Evolutionary conservation across 2,329 filamentous ascomycete species (phyloP).

Genomic region (Alternaria arborescens): DNA sequence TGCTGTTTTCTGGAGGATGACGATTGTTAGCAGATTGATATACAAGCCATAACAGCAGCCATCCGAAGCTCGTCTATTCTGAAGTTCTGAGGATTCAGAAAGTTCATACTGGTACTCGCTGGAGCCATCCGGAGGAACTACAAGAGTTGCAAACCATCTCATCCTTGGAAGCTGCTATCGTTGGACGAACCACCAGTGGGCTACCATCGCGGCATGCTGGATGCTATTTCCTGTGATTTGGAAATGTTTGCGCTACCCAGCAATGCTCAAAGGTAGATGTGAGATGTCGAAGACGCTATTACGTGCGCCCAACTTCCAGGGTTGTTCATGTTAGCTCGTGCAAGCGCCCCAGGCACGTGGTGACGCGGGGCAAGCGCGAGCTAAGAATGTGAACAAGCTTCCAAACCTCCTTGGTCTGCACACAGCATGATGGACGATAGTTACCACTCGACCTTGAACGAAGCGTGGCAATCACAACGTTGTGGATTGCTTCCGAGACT

Average conservation of each 20-base stretch:
- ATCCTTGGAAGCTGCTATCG: neutral
- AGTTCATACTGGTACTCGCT: neutral
- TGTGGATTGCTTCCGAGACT: neutral
- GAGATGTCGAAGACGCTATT: neutral
- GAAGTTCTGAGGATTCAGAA: neutral
- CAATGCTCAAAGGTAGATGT: neutral
- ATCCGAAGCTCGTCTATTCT: neutral
- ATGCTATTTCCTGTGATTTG: neutral
- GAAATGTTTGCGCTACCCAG: neutral
- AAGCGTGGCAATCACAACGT: neutral
- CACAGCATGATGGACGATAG: neutral
- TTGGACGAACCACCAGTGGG: neutral
- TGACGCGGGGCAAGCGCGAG: neutral
- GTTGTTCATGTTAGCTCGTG: neutral
- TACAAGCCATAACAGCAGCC: neutral
- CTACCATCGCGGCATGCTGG: neutral
- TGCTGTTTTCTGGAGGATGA: neutral
- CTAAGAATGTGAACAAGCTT: neutral
- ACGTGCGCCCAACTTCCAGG: neutral
- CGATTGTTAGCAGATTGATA: neutral
- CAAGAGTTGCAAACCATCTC: neutral
- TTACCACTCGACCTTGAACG: neutral
- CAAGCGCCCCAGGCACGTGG: neutral
- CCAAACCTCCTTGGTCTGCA: neutral
- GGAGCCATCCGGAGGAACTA: neutral